A percentile compares a stretch with the other conserved stretches of the same genome.
phyloP scores from a whole-genome alignment of 345 rosid species.

The Populus alba region DNA sequence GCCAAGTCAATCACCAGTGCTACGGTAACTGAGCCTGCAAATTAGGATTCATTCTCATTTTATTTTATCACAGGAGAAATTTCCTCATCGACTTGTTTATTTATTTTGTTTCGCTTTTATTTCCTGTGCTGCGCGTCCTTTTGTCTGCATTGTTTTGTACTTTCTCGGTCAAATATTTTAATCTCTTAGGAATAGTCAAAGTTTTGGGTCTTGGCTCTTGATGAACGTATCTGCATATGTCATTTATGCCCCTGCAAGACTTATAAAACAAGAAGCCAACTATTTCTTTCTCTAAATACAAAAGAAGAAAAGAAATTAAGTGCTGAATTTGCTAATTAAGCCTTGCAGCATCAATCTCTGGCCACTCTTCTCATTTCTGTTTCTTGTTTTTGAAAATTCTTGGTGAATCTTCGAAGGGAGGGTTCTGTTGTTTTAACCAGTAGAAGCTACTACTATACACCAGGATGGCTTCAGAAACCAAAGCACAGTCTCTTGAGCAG shows the following conservation, averaged over 20 bases:
- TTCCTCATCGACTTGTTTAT: background rate
- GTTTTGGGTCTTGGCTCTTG: background rate
- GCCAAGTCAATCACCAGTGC: background rate
- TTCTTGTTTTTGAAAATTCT: background rate
- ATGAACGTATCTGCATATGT: background rate
- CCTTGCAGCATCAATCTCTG: background rate
- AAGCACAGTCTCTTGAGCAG: conserved; percentile 50
- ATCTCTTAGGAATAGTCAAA: conserved; percentile 9
- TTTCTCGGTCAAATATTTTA: background rate
- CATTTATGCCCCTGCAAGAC: background rate
- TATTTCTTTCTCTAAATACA: background rate
- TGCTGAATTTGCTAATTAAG: background rate
- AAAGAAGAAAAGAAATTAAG: background rate
- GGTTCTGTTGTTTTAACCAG: background rate
- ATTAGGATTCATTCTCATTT: background rate
- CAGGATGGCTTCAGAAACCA: background rate
- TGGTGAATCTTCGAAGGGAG: background rate
- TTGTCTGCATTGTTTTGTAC: background rate
- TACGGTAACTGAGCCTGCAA: background rate
- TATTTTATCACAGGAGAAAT: background rate
- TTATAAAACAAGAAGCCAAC: background rate
- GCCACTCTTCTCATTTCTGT: background rate
- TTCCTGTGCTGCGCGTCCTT: background rate
- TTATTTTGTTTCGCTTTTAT: too few relatives aligned
- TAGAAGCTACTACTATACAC: background rate